Conservation (phyloP, 441 rosid genomes). For the Capsella rubella region DNA sequence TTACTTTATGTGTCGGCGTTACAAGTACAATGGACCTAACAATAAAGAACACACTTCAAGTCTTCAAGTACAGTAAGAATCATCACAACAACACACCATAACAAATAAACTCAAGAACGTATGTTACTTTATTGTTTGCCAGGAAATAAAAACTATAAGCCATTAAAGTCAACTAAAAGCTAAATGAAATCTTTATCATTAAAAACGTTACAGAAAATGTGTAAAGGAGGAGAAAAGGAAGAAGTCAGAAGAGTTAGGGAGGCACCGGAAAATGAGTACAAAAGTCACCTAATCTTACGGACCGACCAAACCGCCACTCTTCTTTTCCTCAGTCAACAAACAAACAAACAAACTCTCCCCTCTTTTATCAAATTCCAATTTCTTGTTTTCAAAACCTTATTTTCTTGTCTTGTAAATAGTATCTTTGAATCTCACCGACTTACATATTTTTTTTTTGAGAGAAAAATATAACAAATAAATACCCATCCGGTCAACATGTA, state of each 20-base stretch:
- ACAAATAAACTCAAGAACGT: background rate
- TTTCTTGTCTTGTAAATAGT: too few relatives aligned
- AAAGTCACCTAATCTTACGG: slow-evolving; percentile 37
- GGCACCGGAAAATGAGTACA: slow-evolving; percentile 34
- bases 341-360: background rate
- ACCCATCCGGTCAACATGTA: too few relatives aligned
- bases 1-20: slow-evolving; percentile 30
- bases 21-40: background rate
- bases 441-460: too few relatives aligned
- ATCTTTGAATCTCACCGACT: too few relatives aligned
- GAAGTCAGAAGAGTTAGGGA: slow-evolving; percentile 39
- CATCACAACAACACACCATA: slow-evolving; percentile 15
- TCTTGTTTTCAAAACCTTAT: too few relatives aligned
- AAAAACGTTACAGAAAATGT: slow-evolving; percentile 38
- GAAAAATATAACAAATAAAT: too few relatives aligned
- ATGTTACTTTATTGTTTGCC: background rate
- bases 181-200: background rate
- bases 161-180: slow-evolving; percentile 24
- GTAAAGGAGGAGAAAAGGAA: slow-evolving; percentile 9
- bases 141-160: background rate
- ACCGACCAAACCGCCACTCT: slow-evolving; percentile 45
- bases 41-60: background rate
- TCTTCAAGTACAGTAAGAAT: slow-evolving; percentile 11
- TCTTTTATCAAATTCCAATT: too few relatives aligned
- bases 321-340: slow-evolving; percentile 36